A percentile compares a stretch with the other conserved stretches of the same genome.
These are phyloP conservation scores for Euphorbia neoarborescens DNA, from an alignment of 441 rosid species.

Conservation along the genomic window DNA sequence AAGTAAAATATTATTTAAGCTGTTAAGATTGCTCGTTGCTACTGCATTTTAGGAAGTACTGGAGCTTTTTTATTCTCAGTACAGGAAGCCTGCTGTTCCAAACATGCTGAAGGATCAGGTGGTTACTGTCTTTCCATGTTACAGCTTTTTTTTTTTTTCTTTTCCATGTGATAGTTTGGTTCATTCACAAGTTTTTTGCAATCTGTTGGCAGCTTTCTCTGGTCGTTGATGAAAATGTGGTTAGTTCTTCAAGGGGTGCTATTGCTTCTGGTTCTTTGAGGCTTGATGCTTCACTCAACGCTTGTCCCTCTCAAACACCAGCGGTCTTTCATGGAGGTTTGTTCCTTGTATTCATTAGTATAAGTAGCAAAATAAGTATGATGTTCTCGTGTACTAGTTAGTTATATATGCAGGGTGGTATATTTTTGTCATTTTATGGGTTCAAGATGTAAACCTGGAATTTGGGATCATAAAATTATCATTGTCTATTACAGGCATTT, in stretches of 20 bases:
- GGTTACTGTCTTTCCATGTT: background rate
- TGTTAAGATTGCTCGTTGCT: background rate
- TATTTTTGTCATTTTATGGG: background rate
- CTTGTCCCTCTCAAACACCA: conserved; percentile 25
- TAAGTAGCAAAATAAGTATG: background rate
- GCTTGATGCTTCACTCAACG: conserved; percentile 23
- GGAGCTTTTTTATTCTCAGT: conserved; percentile 16
- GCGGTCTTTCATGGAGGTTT: conserved; percentile 35
- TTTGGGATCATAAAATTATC: background rate
- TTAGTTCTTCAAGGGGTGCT: conserved; percentile 26
- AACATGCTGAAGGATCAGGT: conserved; percentile 30
- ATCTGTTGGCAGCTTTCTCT: conserved; percentile 17
- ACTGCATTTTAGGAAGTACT: conserved; percentile 21
- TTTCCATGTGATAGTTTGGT: background rate
- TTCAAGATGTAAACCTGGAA: conserved; percentile 1
- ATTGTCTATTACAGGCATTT: background rate
- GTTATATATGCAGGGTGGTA: background rate
- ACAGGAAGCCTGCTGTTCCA: conserved; percentile 21
- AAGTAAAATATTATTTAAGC: background rate
- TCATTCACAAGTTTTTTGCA: conserved; percentile 5
- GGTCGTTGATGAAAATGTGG: conserved; percentile 17
- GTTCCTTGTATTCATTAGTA: conserved; percentile 14
- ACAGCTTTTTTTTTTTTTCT: background rate
- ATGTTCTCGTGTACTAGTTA: conserved; percentile 1
- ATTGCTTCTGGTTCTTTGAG: conserved; percentile 25